Conservation (phyloP, 805 yeast genomes). For the Saccharomycopsis sp. region DNA sequence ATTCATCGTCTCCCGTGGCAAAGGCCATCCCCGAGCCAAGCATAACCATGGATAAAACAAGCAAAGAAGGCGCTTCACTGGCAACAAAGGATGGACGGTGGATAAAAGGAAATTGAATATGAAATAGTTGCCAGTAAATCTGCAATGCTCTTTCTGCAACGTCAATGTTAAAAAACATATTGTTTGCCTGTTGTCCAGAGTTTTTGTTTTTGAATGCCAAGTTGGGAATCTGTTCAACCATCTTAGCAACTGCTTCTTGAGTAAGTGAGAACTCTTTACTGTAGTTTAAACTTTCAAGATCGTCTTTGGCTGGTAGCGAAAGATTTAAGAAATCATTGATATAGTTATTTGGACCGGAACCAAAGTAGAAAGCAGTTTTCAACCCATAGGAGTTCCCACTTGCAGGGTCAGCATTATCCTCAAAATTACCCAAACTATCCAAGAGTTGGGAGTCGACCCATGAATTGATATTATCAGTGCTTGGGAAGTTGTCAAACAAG, state of each 20-base stretch:
- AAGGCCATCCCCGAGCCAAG: conserved; percentile 39
- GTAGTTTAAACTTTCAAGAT: too few relatives aligned
- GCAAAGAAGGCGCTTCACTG: conserved; percentile 39
- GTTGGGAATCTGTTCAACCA: too few relatives aligned
- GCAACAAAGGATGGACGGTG: conserved; percentile 44
- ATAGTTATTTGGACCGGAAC: conserved; percentile 5
- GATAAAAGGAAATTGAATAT: conserved; percentile 42
- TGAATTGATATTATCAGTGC: conserved; percentile 8
- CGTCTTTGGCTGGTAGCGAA: too few relatives aligned
- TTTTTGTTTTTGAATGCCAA: too few relatives aligned
- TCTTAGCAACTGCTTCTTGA: too few relatives aligned
- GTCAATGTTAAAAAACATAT: conserved; percentile 6
- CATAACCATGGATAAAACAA: conserved; percentile 47
- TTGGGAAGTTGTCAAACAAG: too few relatives aligned
- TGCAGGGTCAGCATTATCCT: conserved; percentile 1
- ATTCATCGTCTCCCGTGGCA: conserved; percentile 13
- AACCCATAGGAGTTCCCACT: not conserved
- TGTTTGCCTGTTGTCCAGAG: too few relatives aligned
- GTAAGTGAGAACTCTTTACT: too few relatives aligned
- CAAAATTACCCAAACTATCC: not conserved
- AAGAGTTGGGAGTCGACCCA: conserved; percentile 16
- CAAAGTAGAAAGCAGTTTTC: conserved; percentile 3
- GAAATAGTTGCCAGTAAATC: conserved; percentile 46
- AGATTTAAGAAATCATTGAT: conserved; percentile 13
- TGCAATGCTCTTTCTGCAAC: conserved; percentile 24